Percentiles rank a stretch among this genome's conserved stretches.
Conservation (phyloP, 208 protist species). For the Naegleria gruberi region DNA sequence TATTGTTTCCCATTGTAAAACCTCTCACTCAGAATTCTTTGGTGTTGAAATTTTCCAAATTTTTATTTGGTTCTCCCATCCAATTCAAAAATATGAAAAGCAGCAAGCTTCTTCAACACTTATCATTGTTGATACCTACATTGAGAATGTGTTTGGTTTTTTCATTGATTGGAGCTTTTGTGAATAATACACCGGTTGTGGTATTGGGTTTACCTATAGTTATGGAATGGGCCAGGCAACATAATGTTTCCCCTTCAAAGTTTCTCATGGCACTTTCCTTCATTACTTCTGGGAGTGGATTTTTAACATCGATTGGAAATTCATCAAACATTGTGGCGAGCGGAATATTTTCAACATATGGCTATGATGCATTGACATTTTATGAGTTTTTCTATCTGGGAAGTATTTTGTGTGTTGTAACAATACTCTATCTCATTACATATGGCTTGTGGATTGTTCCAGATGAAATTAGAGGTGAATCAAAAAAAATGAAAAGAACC, state of each 20-base stretch:
- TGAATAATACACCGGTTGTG: conserved; percentile 44
- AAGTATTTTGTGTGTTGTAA: neutral
- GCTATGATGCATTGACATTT: neutral
- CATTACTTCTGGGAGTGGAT: conserved; percentile 32
- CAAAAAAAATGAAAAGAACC: neutral
- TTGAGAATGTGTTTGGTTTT: neutral
- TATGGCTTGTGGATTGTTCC: neutral
- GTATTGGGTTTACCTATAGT: conserved; percentile 28
- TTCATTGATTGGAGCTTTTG: conserved; percentile 18
- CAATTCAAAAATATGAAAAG: neutral
- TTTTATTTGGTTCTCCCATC: neutral
- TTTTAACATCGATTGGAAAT: conserved; percentile 37
- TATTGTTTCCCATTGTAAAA: neutral
- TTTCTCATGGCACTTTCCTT: conserved; percentile 37
- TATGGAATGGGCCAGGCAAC: conserved; percentile 6
- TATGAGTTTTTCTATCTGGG: neutral
- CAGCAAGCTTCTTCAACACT: neutral
- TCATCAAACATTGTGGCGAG: conserved; percentile 31
- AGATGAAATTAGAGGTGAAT: neutral
- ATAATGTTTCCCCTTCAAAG: conserved; percentile 14
- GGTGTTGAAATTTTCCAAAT: neutral
- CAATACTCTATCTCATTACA: neutral
- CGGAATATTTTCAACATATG: neutral
- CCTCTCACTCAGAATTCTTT: neutral
- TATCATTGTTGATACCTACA: neutral